Evolutionary conservation across 768 basidiomycete genomes (phyloP).

Genomic region (Phylloporus arenicola): DNA sequence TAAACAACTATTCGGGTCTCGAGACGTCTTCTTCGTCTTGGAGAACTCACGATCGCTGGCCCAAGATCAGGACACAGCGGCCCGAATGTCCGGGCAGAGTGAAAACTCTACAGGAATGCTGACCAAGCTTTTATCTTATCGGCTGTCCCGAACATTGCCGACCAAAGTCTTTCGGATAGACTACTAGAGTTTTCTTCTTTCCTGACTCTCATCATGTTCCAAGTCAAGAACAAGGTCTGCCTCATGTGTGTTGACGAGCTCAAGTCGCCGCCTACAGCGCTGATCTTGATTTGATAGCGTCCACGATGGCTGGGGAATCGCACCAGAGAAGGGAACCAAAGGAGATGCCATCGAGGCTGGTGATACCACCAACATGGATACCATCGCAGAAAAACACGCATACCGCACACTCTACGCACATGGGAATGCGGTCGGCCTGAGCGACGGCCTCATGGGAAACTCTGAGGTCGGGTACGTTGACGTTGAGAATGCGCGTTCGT

Average conservation of each 20-base stretch:
- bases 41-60: no score
- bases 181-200: background rate
- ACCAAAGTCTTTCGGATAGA: slow-evolving; percentile 3
- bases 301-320: slow-evolving; percentile 95
- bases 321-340: slow-evolving; percentile 59
- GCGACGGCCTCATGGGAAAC: slow-evolving; percentile 95
- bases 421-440: slow-evolving; percentile 88
- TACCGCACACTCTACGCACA: slow-evolving; percentile 74
- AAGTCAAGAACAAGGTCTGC: slow-evolving; percentile 85
- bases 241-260: slow-evolving; percentile 56
- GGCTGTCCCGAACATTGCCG: slow-evolving; percentile 6
- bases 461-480: slow-evolving; percentile 86
- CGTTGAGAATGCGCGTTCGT: background rate
- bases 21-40: no score
- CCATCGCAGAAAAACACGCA: slow-evolving; percentile 70
- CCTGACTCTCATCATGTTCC: slow-evolving; percentile 27
- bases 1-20: no score
- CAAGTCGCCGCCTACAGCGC: background rate
- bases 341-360: slow-evolving; percentile 88
- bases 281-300: slow-evolving; percentile 44
- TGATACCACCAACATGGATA: slow-evolving; percentile 85
- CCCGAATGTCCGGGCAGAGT: no score
- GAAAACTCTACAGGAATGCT: background rate
- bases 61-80: no score
- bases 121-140: background rate